Evolutionary conservation across 1,284 basidiomycete species (phyloP).

Genomic region (Ceratobasidium sp.): DNA sequence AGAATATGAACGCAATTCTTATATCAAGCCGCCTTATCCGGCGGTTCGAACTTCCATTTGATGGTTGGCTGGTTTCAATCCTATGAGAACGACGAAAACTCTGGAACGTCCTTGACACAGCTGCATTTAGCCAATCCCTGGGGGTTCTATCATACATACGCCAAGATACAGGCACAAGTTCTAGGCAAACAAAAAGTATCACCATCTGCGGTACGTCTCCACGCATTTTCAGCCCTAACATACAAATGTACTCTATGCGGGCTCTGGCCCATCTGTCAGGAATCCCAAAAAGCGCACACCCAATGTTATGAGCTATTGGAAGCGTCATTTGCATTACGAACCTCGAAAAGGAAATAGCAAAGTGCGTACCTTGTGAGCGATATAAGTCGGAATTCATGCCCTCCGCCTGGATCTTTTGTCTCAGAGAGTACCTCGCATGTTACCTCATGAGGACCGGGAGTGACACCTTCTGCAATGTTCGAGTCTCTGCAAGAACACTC

Average conservation of each 20-base stretch:
- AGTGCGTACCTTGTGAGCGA: conserved; percentile 28
- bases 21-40: neutral
- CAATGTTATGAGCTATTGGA: conserved; percentile 9
- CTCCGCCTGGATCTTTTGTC: conserved; percentile 49
- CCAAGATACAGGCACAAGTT: neutral
- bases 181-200: neutral
- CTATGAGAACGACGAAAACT: no score
- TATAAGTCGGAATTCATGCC: conserved; percentile 53
- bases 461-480: conserved; percentile 53
- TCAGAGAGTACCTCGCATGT: conserved; percentile 51
- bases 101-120: neutral
- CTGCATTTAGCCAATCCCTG: neutral
- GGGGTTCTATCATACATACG: neutral
- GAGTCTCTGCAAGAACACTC: conserved; percentile 46
- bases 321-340: neutral
- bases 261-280: neutral
- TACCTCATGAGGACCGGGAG: conserved; percentile 50
- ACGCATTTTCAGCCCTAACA: neutral
- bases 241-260: neutral
- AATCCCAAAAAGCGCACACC: conserved; percentile 1
- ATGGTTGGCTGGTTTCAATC: no score
- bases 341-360: neutral
- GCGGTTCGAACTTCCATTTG: neutral
- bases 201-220: neutral
- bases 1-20: neutral